Evolutionary conservation across 2,329 filamentous ascomycete species (phyloP), one percentile per base, ranked within the genome.

Genomic region (Alternaria sp.): DNA sequence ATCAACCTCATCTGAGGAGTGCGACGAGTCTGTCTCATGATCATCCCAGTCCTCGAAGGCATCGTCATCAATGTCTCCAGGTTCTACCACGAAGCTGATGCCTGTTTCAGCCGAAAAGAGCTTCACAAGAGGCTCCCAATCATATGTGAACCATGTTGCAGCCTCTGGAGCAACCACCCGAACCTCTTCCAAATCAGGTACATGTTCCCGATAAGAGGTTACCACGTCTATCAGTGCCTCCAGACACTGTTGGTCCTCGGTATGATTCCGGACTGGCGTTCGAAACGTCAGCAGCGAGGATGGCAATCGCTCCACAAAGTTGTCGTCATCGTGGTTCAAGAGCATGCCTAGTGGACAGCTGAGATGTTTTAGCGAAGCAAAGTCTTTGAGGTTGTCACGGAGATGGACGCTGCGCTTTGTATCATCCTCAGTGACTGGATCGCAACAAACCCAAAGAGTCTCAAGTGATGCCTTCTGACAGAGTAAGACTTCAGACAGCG

Each of bases 171-270:
- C 25, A 17, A 59, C 57, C 7, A 70, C 59, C 3, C 56, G 62
- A 19, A 73, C 43, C 19, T 57, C 44, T 15, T 56, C 55, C 11
- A 72, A 46, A 3, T 15, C 44, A 23, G 68, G 68, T 9, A 65
- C 45, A 15, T 64, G 15, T 5, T 58, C 44, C 5, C 25, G 30
- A 30, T 54, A 67, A 3, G 61, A 51, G 19, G 19, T 51, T 3
- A 64, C 63, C 61, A 73, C 49, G 13, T 69, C 59, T 43, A 67
- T 63, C 19, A 74, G 30, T n/a, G 67, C 63, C 8, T 28, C 36
- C 12, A 73, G 8, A 23, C 49, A 67, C 0, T 50, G n/a, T 11
- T 56, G 43, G 49, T 71, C 66, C 6, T 53, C 11, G 5, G 59
- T 57, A 4, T 26, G 26, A 28, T 21, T 19, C 25, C 67, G 47